These are phyloP conservation scores for Heritiera fomes DNA, from an alignment of 345 rosid species.

Conservation along the genomic window DNA sequence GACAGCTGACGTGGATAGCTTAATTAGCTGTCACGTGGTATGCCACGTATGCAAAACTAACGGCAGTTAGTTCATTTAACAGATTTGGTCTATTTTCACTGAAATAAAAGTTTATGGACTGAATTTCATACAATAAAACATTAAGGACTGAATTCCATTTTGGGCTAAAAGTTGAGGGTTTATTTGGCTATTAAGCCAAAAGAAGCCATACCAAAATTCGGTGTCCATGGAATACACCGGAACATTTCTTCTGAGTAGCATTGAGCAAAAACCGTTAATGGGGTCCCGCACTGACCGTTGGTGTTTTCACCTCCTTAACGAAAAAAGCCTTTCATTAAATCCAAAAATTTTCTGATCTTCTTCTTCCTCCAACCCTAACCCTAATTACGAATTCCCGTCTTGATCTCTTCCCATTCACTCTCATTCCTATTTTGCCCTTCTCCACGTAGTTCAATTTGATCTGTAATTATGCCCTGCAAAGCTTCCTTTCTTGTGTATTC, in stretches of 20 bases:
- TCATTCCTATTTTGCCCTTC: not conserved
- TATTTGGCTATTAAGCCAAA: no score
- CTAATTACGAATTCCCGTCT: not conserved
- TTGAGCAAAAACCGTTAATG: slow-evolving; percentile 33
- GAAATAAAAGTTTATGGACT: no score
- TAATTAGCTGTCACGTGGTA: no score
- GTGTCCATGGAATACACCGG: not conserved
- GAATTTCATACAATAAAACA: no score
- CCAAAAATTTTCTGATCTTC: not conserved
- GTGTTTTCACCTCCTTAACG: slow-evolving; percentile 20
- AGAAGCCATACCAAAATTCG: not conserved
- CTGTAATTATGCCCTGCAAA: not conserved
- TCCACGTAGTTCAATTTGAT: not conserved
- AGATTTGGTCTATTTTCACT: no score
- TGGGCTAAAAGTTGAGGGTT: no score
- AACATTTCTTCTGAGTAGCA: not conserved
- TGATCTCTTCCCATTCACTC: not conserved
- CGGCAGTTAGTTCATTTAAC: no score
- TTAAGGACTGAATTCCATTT: no score
- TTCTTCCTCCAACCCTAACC: slow-evolving; percentile 23
- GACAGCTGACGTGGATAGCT: no score
- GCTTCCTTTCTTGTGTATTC: not conserved
- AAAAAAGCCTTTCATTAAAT: not conserved
- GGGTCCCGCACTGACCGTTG: slow-evolving; percentile 49
- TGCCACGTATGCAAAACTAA: no score